phyloP scores from a whole-genome alignment of 345 rosid genomes.

The Citrus unshiu region DNA sequence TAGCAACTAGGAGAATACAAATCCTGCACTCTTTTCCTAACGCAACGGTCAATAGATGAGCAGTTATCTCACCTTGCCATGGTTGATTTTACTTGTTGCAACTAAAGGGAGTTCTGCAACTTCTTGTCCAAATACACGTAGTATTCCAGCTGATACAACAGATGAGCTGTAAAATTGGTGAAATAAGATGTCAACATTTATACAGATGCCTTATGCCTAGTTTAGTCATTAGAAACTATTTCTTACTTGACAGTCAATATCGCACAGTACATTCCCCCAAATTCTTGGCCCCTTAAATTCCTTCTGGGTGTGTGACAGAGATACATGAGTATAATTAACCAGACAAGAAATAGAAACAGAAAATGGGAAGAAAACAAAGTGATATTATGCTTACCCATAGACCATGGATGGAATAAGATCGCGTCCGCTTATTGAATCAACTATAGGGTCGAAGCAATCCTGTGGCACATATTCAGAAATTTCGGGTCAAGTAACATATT shows the following conservation, averaged over 20 bases:
- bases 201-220: not conserved
- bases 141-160: conserved; percentile 80
- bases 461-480: conserved; percentile 20
- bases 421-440: conserved; percentile 64
- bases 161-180: conserved; percentile 45
- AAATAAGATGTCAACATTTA: conserved; percentile 10
- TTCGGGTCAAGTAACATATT: not conserved
- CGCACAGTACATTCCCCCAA: conserved; percentile 87
- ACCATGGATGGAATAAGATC: conserved; percentile 93
- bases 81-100: conserved; percentile 68
- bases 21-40: not conserved
- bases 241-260: conserved; percentile 85
- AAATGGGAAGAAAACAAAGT: not conserved
- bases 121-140: conserved; percentile 79
- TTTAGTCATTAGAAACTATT: conserved; percentile 2
- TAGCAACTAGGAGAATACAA: not conserved
- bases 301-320: conserved; percentile 31
- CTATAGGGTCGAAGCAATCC: conserved; percentile 91
- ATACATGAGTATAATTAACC: not conserved
- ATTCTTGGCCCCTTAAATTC: conserved; percentile 76
- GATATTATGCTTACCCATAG: conserved; percentile 62
- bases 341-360: not conserved
- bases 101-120: conserved; percentile 94
- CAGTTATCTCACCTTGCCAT: conserved; percentile 59
- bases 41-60: not conserved